Evolutionary conservation across 2,329 filamentous ascomycete species (phyloP).

Genomic region (Conoideocrella luteorostrata): DNA sequence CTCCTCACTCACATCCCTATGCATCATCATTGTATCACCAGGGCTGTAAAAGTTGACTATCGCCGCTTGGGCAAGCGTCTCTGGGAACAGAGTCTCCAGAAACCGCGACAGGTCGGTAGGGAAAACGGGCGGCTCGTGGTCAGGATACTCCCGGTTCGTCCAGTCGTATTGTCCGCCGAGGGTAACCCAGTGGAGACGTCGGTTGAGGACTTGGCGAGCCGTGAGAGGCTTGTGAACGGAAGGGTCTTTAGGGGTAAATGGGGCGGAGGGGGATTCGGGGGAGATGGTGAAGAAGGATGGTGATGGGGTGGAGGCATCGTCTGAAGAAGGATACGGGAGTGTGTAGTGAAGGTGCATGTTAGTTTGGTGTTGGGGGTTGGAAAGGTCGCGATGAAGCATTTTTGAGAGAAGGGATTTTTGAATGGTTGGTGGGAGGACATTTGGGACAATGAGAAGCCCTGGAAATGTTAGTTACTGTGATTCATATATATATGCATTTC

Average conservation of each 20-base stretch:
- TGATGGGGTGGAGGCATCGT: constrained; percentile 36
- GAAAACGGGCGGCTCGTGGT: constrained; percentile 61
- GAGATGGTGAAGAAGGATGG: constrained; percentile 49
- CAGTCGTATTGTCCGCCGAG: constrained; percentile 95
- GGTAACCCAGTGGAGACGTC: constrained; percentile 87
- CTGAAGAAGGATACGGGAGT: constrained; percentile 37
- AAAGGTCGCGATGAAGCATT: constrained; percentile 71
- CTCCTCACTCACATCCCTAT: constrained; percentile 88
- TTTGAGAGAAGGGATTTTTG: constrained; percentile 66
- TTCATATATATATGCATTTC: background rate
- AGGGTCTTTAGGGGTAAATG: constrained; percentile 62
- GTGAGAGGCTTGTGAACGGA: constrained; percentile 67
- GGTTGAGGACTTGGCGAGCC: constrained; percentile 63
- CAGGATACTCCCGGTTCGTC: constrained; percentile 78
- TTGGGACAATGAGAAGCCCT: constrained; percentile 77
- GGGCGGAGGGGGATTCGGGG: constrained; percentile 45
- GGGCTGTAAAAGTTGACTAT: constrained; percentile 92
- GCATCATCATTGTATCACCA: constrained; percentile 84
- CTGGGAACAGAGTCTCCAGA: constrained; percentile 64
- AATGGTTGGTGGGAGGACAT: constrained; percentile 60
- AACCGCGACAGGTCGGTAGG: constrained; percentile 66
- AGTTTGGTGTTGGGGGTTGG: constrained; percentile 68
- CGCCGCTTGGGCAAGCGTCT: constrained; percentile 76
- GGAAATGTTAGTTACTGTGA: background rate
- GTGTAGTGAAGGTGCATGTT: constrained; percentile 84